Evolutionary conservation across 495 filamentous ascomycete genomes (phyloP).

Genomic region (Ramalina intermedia): DNA sequence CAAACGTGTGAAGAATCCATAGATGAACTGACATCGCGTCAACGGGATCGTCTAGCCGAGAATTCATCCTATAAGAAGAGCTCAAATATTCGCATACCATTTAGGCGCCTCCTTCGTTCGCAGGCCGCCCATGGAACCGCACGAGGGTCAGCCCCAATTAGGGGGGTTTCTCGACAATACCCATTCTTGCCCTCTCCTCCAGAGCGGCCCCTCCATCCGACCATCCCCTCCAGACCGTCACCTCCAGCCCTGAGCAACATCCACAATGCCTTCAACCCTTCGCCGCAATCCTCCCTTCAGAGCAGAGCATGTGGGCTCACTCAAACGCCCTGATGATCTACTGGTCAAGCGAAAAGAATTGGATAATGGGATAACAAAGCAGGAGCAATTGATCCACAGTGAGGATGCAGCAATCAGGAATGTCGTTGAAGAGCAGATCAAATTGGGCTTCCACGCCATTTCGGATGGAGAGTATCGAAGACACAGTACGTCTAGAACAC

Average conservation of each 20-base stretch:
- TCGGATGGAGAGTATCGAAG: constrained; percentile 67
- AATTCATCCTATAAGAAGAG: no score
- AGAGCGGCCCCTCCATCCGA: no score
- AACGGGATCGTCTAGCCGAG: no score
- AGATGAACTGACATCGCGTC: no score
- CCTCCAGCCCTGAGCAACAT: constrained; percentile 14
- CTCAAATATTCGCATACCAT: no score
- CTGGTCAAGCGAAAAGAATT: constrained; percentile 46
- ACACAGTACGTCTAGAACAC: constrained; percentile 30
- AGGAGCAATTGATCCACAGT: constrained; percentile 27
- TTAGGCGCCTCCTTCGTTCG: no score
- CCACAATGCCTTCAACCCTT: constrained; percentile 7
- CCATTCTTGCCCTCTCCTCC: constrained; percentile 10
- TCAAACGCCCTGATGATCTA: constrained; percentile 57
- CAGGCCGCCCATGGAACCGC: no score
- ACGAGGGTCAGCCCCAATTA: no score
- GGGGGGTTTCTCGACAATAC: background rate
- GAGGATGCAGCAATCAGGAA: constrained; percentile 56
- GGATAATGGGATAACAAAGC: constrained; percentile 32
- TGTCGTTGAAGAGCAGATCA: constrained; percentile 48
- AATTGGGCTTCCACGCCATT: constrained; percentile 52
- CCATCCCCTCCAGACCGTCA: constrained; percentile 4
- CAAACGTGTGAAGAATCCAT: no score
- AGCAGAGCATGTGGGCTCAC: constrained; percentile 73
- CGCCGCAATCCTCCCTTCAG: constrained; percentile 60